Evolutionary conservation across 1,284 basidiomycete species (phyloP).

Genomic region (Agaricales sp.): DNA sequence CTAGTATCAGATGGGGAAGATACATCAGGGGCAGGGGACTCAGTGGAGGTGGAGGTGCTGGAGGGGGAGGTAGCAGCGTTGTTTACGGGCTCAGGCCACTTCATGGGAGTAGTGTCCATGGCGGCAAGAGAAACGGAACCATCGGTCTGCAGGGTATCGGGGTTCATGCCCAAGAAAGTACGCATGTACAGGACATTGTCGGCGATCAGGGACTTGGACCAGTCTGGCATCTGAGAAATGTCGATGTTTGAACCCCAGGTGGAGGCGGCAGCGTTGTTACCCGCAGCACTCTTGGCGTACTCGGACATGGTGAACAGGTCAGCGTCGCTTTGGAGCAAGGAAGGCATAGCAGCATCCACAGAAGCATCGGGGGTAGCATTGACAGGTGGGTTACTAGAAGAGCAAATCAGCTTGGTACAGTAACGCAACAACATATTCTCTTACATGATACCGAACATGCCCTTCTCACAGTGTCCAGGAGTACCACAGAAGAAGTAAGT

Average conservation of each 20-base stretch:
- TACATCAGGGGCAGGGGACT: background rate
- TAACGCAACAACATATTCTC: conserved; percentile 31
- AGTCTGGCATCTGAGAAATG: conserved; percentile 39
- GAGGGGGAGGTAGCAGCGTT: conserved; percentile 28
- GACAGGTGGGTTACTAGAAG: background rate
- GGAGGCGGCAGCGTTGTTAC: conserved; percentile 35
- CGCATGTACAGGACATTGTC: conserved; percentile 57
- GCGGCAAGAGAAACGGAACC: conserved; percentile 42
- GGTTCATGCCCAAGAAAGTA: conserved; percentile 51
- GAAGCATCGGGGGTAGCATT: conserved; percentile 16
- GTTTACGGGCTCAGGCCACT: conserved; percentile 46
- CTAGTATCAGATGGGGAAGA: conserved; percentile 9
- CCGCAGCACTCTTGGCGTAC: conserved; percentile 37
- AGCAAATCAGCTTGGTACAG: conserved; percentile 37
- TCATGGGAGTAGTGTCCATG: conserved; percentile 33
- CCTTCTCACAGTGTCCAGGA: conserved; percentile 60
- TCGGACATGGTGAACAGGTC: conserved; percentile 43
- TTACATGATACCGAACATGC: conserved; percentile 72
- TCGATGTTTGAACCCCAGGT: conserved; percentile 57
- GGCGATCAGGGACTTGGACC: conserved; percentile 37
- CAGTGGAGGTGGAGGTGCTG: conserved; percentile 16
- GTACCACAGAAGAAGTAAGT: conserved; percentile 65
- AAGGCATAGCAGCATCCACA: background rate
- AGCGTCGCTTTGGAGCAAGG: conserved; percentile 24
- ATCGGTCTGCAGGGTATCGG: conserved; percentile 38